Percentiles rank a stretch among this genome's conserved stretches.
phyloP scores from a whole-genome alignment of 306 rosid species.

The Adenanthera pavonina region DNA sequence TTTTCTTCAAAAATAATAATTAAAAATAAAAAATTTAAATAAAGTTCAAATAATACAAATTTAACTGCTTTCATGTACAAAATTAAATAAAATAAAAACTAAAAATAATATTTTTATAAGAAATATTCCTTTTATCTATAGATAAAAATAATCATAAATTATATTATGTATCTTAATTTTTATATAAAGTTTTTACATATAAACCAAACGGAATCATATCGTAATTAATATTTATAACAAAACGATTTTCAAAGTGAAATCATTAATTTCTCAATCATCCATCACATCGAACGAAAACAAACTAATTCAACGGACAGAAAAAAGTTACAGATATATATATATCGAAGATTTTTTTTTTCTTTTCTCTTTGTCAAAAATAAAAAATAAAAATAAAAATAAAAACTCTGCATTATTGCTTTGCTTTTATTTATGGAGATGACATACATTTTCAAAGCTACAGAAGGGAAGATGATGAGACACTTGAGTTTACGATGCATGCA shows the following conservation, averaged over 20 bases:
- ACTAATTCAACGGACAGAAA: neutral
- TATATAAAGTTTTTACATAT: too few relatives aligned
- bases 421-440: neutral
- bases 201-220: too few relatives aligned
- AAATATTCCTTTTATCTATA: too few relatives aligned
- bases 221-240: neutral
- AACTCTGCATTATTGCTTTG: conserved; percentile 1
- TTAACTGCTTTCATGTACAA: too few relatives aligned
- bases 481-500: conserved; percentile 26
- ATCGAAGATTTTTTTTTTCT: neutral
- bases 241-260: neutral
- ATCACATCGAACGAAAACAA: neutral
- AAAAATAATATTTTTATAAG: too few relatives aligned
- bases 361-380: neutral
- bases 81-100: too few relatives aligned
- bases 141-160: too few relatives aligned
- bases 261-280: neutral
- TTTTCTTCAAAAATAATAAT: too few relatives aligned
- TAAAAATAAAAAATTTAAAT: too few relatives aligned
- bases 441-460: neutral
- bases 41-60: too few relatives aligned
- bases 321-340: neutral
- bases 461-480: conserved; percentile 6
- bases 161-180: too few relatives aligned
- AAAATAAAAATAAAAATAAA: too few relatives aligned